phyloP scores from a whole-genome alignment of 1,284 basidiomycete genomes.

The Irpex rosettiformis region DNA sequence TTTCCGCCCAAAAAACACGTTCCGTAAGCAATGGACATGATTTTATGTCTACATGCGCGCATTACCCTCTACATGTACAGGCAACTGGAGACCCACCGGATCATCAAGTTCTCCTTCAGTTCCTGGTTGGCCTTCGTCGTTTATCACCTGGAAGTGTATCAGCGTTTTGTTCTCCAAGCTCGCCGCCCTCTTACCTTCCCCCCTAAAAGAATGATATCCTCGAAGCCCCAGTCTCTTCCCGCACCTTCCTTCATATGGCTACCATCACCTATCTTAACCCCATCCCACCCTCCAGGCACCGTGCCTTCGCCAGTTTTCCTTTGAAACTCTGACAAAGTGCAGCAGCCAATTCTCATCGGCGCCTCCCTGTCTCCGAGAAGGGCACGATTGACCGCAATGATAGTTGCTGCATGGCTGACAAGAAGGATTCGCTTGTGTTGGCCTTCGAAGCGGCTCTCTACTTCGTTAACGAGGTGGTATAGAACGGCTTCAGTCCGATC shows the following conservation, averaged over 20 bases:
- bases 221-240: constrained; percentile 78
- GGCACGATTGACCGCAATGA: constrained; percentile 64
- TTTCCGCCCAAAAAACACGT: not conserved
- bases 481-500: constrained; percentile 55
- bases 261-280: constrained; percentile 48
- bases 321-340: constrained; percentile 56
- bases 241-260: constrained; percentile 57
- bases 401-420: constrained; percentile 78
- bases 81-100: constrained; percentile 50
- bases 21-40: not conserved
- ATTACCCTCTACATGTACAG: constrained; percentile 21
- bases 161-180: no score
- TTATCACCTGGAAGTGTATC: constrained; percentile 44
- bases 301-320: constrained; percentile 24
- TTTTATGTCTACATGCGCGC: constrained; percentile 36
- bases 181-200: constrained; percentile 44
- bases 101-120: constrained; percentile 56
- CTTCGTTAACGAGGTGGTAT: constrained; percentile 43
- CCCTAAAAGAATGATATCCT: constrained; percentile 56
- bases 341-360: constrained; percentile 64
- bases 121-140: constrained; percentile 59
- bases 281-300: constrained; percentile 43
- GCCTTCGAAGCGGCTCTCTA: constrained; percentile 42
- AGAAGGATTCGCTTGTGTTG: constrained; percentile 55
- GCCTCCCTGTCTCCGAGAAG: constrained; percentile 51